Base-by-base conservation (phyloP, 441 rosid species). In the Arabidopsis hybrid region DNA sequence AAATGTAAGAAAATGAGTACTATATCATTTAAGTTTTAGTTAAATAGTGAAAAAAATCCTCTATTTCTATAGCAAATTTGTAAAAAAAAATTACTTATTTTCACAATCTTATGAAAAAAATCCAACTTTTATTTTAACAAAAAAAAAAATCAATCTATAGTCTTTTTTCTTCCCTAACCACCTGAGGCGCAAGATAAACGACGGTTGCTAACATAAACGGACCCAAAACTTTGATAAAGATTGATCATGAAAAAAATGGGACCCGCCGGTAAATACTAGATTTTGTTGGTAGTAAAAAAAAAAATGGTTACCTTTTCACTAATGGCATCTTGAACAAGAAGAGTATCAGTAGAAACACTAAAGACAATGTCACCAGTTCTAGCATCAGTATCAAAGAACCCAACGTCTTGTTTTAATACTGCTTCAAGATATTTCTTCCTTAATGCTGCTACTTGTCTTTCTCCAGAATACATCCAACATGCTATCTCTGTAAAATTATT, bases 401-500 rank as follows among this genome's bases (percentile, higher is more conserved):
- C 99, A 74, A 95, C 99, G 75, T 95, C 99, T 84, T 95, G 99
- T 75, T 89, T 92, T 80, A 95, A 73, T 39, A 92, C 99, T 36
- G 99, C 96, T 79, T 95, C 97, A 56, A 95, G 78, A 76, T 95
- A 95, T 78, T 92, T 92, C 86, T 91, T 92, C 77, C 99, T 86
- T 81, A 95, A 76, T 26, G 96, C 83, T 67, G 94, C 87, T 17
- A 87, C 96, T 80, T 95, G 99, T 75, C 99, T 86, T 71, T 95
- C 99, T 70, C 99, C 99, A 66, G 89, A 83, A 81, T 91, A 95
- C 97, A 95, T 92, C 99, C 99, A 95, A 73, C 99, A 95, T 53
- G 93, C 88, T 76, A 92, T 92, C 86, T 95, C 99, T 95, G 90
- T 49, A 40, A 49, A 61, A 35, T n/a, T 71, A 45, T 61, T 38